Percentiles rank a stretch among this genome's conserved stretches.
phyloP scores from a whole-genome alignment of 1,139 yeast genomes.

The Pichia sp. region DNA sequence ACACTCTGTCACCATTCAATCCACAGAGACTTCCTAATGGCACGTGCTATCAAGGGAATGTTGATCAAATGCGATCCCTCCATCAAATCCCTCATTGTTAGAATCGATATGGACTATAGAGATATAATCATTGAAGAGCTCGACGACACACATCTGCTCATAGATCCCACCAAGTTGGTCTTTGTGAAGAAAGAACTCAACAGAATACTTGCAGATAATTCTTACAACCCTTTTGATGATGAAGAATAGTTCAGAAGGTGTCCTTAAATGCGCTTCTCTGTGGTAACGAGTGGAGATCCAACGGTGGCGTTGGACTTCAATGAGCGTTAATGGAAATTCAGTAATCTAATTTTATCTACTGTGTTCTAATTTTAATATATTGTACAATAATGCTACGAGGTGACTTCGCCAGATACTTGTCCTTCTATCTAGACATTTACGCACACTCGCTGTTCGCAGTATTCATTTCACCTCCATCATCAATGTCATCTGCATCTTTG shows the following conservation, averaged over 20 bases:
- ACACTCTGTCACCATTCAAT: too few relatives aligned
- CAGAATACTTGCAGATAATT: constrained; percentile 67
- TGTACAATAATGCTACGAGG: too few relatives aligned
- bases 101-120: constrained; percentile 63
- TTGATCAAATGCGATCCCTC: constrained; percentile 64
- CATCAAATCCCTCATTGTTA: constrained; percentile 75
- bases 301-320: too few relatives aligned
- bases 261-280: too few relatives aligned
- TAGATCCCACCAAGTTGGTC: constrained; percentile 69
- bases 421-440: too few relatives aligned
- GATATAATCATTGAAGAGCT: constrained; percentile 74
- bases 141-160: constrained; percentile 83
- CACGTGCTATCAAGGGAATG: constrained; percentile 33
- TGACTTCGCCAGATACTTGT: too few relatives aligned
- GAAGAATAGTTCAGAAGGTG: constrained; percentile 21
- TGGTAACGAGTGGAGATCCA: too few relatives aligned
- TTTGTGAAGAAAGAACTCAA: constrained; percentile 74
- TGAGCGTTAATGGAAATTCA: too few relatives aligned
- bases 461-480: background rate
- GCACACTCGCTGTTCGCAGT: too few relatives aligned
- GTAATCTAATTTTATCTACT: too few relatives aligned
- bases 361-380: too few relatives aligned
- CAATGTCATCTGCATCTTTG: constrained; percentile 1
- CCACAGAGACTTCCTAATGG: too few relatives aligned
- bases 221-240: constrained; percentile 81